Conservation (phyloP, 768 basidiomycete genomes). For the Pisolithus sp. region DNA sequence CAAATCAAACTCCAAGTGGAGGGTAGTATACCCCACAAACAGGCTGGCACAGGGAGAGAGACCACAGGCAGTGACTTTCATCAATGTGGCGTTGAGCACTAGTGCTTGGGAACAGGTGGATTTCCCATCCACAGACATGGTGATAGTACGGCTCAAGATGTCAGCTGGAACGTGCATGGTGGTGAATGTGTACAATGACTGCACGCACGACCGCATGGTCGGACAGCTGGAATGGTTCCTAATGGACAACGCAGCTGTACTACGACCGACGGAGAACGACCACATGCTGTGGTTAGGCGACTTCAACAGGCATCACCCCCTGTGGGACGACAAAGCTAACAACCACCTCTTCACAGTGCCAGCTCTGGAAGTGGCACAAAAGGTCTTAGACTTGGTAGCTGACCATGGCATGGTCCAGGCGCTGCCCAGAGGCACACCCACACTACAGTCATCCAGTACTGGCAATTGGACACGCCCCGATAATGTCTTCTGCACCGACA, state of each 20-base stretch:
- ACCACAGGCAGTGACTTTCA: conserved; percentile 12
- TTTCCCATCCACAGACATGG: conserved; percentile 15
- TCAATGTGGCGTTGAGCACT: conserved; percentile 12
- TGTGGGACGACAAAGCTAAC: conserved; percentile 23
- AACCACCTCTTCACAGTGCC: conserved; percentile 14
- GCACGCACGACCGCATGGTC: background rate
- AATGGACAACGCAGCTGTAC: background rate
- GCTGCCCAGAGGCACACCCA: conserved; percentile 30
- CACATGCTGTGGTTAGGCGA: conserved; percentile 19
- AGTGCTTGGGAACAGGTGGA: conserved; percentile 20
- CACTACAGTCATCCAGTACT: conserved; percentile 20
- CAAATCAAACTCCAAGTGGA: background rate
- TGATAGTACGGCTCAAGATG: conserved; percentile 8
- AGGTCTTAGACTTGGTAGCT: conserved; percentile 5
- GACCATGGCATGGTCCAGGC: conserved; percentile 28
- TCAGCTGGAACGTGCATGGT: conserved; percentile 2
- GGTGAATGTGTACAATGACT: conserved; percentile 11
- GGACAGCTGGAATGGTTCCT: background rate
- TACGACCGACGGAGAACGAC: background rate
- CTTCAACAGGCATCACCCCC: conserved; percentile 30
- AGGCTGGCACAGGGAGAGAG: background rate
- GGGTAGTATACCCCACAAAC: background rate
- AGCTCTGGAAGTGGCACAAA: too few species aligned
- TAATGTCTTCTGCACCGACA: conserved; percentile 8
- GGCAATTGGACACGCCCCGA: conserved; percentile 21